phyloP scores from a whole-genome alignment of 495 filamentous ascomycete genomes.

The Podospora didyma region DNA sequence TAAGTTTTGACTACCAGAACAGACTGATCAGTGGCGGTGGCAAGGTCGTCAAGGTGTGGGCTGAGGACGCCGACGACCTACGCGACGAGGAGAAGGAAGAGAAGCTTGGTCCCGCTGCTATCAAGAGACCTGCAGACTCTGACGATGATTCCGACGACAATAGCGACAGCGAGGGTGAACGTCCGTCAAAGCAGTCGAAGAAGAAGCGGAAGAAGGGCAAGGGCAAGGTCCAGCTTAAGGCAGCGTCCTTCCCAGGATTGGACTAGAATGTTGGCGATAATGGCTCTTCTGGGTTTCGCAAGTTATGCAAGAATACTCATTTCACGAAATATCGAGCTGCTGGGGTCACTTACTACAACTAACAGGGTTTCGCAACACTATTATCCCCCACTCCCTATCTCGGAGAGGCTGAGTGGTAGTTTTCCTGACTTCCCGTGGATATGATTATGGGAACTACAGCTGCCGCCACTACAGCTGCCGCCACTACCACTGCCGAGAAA shows the following conservation, averaged over 20 bases:
- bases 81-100: conserved; percentile 40
- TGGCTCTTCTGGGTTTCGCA: no score
- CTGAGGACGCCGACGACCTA: conserved; percentile 33
- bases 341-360: neutral
- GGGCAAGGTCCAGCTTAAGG: conserved; percentile 13
- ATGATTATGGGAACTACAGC: no score
- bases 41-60: conserved; percentile 79
- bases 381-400: no score
- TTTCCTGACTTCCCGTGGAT: no score
- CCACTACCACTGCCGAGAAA: no score
- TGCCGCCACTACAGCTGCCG: no score
- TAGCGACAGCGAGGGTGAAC: conserved; percentile 40
- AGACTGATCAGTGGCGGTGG: conserved; percentile 86
- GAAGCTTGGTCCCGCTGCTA: conserved; percentile 39
- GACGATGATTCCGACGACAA: conserved; percentile 35
- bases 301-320: neutral
- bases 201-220: conserved; percentile 48
- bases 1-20: conserved; percentile 78
- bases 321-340: neutral
- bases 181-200: conserved; percentile 35
- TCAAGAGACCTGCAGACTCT: conserved; percentile 39
- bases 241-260: conserved; percentile 28
- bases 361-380: neutral
- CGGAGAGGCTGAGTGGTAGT: no score
- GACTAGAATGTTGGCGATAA: conserved; percentile 14